Evolutionary conservation across 139 green algal genomes (phyloP).

Genomic region (Haematococcus lacustris): DNA sequence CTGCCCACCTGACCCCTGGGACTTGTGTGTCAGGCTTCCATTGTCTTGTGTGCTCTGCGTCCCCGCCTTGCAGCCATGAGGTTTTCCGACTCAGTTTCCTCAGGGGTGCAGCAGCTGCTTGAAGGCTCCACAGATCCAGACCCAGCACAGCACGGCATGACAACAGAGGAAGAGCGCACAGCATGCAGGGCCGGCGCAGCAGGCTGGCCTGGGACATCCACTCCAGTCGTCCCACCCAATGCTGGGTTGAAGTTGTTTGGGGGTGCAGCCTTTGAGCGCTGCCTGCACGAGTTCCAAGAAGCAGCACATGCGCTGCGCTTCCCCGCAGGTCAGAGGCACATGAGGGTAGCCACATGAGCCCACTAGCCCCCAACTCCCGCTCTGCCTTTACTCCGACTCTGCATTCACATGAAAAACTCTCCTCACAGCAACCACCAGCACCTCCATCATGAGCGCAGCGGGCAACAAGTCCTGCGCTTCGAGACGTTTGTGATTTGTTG

Average conservation of each 20-base stretch:
- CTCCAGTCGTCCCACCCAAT: conserved; percentile 50
- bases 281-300: conserved; percentile 79
- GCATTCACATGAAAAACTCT: too few relatives aligned
- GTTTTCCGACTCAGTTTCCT: conserved; percentile 19
- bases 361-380: too few relatives aligned
- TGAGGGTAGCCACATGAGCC: too few relatives aligned
- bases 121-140: conserved; percentile 63
- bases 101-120: conserved; percentile 54
- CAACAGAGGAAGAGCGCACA: conserved; percentile 66
- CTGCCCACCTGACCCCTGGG: neutral
- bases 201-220: conserved; percentile 58
- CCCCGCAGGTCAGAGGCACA: conserved; percentile 60
- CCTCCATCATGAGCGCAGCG: too few relatives aligned
- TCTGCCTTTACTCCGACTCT: too few relatives aligned
- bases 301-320: conserved; percentile 62
- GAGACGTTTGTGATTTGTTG: too few relatives aligned
- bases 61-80: conserved; percentile 22
- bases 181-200: conserved; percentile 13
- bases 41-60: neutral
- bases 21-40: too few relatives aligned
- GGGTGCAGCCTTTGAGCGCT: conserved; percentile 85
- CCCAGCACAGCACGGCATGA: conserved; percentile 68
- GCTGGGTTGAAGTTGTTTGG: conserved; percentile 78
- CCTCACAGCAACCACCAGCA: too few relatives aligned
- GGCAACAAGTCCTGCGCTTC: too few relatives aligned